Evolutionary conservation across 192 early-diverging fungal genomes (phyloP).

Genomic region (Entomortierella chlamydospora): DNA sequence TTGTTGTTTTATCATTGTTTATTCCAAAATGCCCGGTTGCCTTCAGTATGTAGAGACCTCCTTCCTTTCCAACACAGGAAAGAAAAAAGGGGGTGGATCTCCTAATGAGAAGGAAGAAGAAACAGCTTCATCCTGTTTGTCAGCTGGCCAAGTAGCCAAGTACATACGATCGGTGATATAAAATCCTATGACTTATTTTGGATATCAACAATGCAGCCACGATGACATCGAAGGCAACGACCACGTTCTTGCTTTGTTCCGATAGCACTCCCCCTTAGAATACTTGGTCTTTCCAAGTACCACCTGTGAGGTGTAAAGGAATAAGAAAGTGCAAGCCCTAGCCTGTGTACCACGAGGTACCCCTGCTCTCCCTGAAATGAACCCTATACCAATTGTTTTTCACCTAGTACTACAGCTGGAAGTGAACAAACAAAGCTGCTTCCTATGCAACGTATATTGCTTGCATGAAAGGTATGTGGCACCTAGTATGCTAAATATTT

Average conservation of each 20-base stretch:
- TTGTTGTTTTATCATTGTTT: too few relatives aligned
- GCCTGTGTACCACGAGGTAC: not conserved
- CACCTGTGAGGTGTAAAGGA: not conserved
- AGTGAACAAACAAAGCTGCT: not conserved
- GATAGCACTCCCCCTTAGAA: not conserved
- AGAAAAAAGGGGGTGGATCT: not conserved
- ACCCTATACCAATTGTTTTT: not conserved
- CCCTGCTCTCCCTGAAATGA: not conserved
- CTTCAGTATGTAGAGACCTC: too few relatives aligned
- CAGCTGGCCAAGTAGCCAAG: not conserved
- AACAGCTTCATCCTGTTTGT: not conserved
- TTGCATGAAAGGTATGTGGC: conserved; percentile 1
- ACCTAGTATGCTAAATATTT: too few relatives aligned
- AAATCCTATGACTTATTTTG: not conserved
- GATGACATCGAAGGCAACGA: not conserved
- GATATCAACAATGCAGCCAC: not conserved
- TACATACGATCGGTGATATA: conserved; percentile 3
- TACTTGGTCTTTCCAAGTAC: not conserved
- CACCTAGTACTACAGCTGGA: not conserved
- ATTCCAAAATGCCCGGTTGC: too few relatives aligned
- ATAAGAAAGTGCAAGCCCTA: not conserved
- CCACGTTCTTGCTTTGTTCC: not conserved
- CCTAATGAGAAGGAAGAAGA: too few relatives aligned
- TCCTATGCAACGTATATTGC: conserved; percentile 15
- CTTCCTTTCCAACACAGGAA: too few relatives aligned